Evolutionary conservation across 2,329 filamentous ascomycete species (phyloP).

Genomic region (Aspergillus ochraceus): DNA sequence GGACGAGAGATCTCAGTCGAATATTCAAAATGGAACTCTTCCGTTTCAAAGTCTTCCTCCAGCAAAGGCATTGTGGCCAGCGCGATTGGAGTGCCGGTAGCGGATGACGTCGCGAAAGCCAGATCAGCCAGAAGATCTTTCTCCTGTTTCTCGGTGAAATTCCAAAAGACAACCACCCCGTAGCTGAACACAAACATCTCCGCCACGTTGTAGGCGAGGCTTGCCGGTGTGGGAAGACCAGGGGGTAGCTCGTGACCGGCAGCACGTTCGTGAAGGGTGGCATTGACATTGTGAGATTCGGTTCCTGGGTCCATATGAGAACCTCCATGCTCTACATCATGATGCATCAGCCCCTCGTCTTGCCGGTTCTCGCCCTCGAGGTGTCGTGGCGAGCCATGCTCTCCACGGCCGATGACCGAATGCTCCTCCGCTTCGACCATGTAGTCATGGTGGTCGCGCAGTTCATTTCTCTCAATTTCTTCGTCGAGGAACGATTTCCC

Average conservation of each 20-base stretch:
- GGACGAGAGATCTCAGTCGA: conserved; percentile 81
- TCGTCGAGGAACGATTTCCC: conserved; percentile 91
- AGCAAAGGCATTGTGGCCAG: conserved; percentile 77
- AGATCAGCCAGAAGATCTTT: conserved; percentile 95
- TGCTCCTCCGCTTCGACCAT: conserved; percentile 67
- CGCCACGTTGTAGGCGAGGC: conserved; percentile 67
- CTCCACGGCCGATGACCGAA: conserved; percentile 39
- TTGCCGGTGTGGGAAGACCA: conserved; percentile 60
- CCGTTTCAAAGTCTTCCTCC: conserved; percentile 91
- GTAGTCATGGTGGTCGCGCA: conserved; percentile 83
- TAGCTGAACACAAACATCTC: conserved; percentile 98
- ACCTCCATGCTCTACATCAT: conserved; percentile 20
- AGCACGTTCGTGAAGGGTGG: conserved; percentile 21
- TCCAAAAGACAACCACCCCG: conserved; percentile 98
- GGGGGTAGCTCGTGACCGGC: conserved; percentile 49
- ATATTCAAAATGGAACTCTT: conserved; percentile 99
- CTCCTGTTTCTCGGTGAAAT: conserved; percentile 93
- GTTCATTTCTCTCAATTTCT: conserved; percentile 92
- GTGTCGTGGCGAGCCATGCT: conserved; percentile 14
- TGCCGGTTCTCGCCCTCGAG: conserved; percentile 4
- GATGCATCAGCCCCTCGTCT: not conserved
- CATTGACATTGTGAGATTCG: conserved; percentile 12
- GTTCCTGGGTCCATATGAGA: conserved; percentile 22
- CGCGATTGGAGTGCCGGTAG: conserved; percentile 48
- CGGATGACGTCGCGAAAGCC: conserved; percentile 67